Base-by-base conservation (phyloP, 768 basidiomycete species). In the Suillus occidentalis region DNA sequence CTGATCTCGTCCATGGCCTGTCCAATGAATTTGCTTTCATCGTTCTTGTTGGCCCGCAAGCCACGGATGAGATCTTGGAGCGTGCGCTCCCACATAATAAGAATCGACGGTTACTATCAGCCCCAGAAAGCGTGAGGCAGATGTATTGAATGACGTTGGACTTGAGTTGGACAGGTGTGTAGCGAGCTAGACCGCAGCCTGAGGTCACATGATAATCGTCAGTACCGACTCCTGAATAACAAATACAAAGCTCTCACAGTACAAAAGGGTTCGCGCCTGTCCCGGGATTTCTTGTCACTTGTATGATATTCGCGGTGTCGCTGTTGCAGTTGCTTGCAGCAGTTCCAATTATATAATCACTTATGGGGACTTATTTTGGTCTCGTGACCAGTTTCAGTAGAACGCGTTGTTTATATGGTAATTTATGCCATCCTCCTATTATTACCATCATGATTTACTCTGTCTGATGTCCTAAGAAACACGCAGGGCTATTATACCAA, bases 61-160 rank as follows among this genome's bases (percentile, higher is more conserved):
- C 96, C 97, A 69, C 97, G 87, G 73, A 97, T 94, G 72, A 97
- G 90, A 79, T 97, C 95, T 73, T 97, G 93, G 10, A 98, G 85
- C 7, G 95, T 97, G 62, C 95, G 86, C 82, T 98, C 96, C 92
- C 95, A 97, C 96, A 97, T 98, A 6, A 6, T 14, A 62, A 28
- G 18, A 59, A 40, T 10, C 22, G 28, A 56, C 7, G 22, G 18
- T 20, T 55, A 28, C 31, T 31, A 31, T 62, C 9, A 37, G 13
- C n/a, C n/a, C 6, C 28, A 20, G 36, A 61, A n/a, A 55, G 6
- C 36, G 13, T 12, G 0, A 25, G n/a, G 31, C 25, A 18, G 28
- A 52, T 52, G 31, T 61, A 16, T 22, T 20, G 57, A 57, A 57
- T 39, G 56, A 9, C 22, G 37, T 37, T 22, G 36, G n/a, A 57